Base-by-base conservation (phyloP, 306 rosid species). In the Hylodesmum podocarpum region DNA sequence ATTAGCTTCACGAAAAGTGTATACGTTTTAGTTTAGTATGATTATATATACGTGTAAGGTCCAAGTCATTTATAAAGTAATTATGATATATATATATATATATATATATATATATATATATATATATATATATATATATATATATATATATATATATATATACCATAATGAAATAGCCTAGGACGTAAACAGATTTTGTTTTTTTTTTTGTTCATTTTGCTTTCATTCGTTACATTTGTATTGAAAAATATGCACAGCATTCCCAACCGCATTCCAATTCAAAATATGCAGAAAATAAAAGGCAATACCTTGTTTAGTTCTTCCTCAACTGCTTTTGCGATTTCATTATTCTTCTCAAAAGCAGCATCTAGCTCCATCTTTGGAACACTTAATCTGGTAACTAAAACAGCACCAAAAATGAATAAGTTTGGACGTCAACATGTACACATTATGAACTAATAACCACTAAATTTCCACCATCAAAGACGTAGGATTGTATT, bases 401-500 rank as follows among this genome's bases (percentile, higher is more conserved):
- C 97, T 92, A 55, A 19, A 72, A 73, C 3, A 28, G 16, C 25
- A 75, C 40, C 3, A 72, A 44, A 0, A 69, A 66, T 22, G 29
- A 24, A 51, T 50, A 24, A 69, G 78, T 37, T 61, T 51, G 47
- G 12, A 28, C 13, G 41, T 12, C 22, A 76, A 39, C 8, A 15
- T 28, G 65, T 34, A 70, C 49, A 34, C 57, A 53, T 14, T n/a
- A n/a, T n/a, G n/a, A n/a, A n/a, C n/a, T n/a, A n/a, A n/a, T 46
- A 34, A 18, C 50, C 27, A 34, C 66, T 13, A 0, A 40, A 15
- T 24, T 8, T 43, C 65, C 75, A 92, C 97, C 97, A 80, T 90
- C 94, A 85, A 86, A 90, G 27, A 90, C 97, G 78, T 92, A 92
- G n/a, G 94, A 87, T 77, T 90, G 96, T 39, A 92, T 90, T 75